These are phyloP conservation scores for Ascochyta fabae DNA, from an alignment of 2,329 filamentous ascomycete species.

Conservation along the genomic window DNA sequence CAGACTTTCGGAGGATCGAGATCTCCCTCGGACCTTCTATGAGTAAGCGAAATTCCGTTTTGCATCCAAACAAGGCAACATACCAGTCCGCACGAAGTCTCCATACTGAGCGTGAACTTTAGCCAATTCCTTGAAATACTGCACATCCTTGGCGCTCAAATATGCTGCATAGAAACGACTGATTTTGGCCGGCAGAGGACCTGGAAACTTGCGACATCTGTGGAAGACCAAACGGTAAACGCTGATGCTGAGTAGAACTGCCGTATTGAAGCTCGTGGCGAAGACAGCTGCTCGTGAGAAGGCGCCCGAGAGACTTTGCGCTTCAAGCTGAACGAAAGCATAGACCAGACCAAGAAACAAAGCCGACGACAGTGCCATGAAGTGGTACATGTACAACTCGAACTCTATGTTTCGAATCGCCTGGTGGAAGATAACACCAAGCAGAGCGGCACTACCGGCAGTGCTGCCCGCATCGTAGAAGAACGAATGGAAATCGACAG, in stretches of 20 bases:
- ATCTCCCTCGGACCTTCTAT: conserved; percentile 32
- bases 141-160: conserved; percentile 32
- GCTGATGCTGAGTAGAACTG: conserved; percentile 28
- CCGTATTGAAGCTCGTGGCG: conserved; percentile 19
- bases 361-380: conserved; percentile 21
- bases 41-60: not conserved
- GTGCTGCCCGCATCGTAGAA: not conserved
- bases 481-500: not conserved
- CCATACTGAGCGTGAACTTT: conserved; percentile 42
- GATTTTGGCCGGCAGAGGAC: conserved; percentile 31
- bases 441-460: conserved; percentile 13
- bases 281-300: conserved; percentile 17
- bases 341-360: conserved; percentile 21
- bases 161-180: conserved; percentile 37
- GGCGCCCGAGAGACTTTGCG: conserved; percentile 5
- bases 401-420: conserved; percentile 28
- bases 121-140: conserved; percentile 39
- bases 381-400: conserved; percentile 34
- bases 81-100: conserved; percentile 46
- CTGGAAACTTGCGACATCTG: conserved; percentile 33
- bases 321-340: conserved; percentile 2
- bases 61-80: not conserved
- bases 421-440: conserved; percentile 30
- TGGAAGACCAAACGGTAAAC: conserved; percentile 37
- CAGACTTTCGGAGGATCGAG: conserved; percentile 27